Percentiles rank a stretch among this genome's conserved stretches.
These are phyloP conservation scores for Rhamnella rubrinervis DNA, from an alignment of 331 rosid species.

Conservation along the genomic window DNA sequence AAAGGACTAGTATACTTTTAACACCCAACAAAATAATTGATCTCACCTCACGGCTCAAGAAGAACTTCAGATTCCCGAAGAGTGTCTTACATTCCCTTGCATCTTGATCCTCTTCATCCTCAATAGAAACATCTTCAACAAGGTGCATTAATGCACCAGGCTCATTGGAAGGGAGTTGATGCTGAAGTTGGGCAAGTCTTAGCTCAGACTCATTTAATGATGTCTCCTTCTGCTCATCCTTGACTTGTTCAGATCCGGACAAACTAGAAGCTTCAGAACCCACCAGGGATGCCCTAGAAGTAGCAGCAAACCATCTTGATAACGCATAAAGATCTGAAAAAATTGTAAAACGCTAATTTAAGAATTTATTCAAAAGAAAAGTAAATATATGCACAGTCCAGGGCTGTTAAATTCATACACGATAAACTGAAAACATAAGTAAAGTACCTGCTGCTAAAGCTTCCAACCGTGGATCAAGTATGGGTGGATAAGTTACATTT, in stretches of 20 bases:
- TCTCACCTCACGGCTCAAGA: conserved; percentile 79
- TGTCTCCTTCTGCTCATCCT: conserved; percentile 34
- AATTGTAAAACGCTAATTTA: conserved; percentile 13
- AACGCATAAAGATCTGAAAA: conserved; percentile 75
- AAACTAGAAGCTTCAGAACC: conserved; percentile 45
- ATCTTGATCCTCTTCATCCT: conserved; percentile 71
- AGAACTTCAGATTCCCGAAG: conserved; percentile 74
- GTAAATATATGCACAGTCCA: neutral
- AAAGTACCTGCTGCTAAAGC: conserved; percentile 71
- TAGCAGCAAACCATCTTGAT: conserved; percentile 60
- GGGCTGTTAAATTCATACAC: neutral
- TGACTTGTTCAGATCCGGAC: conserved; percentile 43
- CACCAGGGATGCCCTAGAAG: conserved; percentile 31
- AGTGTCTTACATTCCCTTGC: conserved; percentile 70
- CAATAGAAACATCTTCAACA: conserved; percentile 56
- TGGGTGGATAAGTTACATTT: conserved; percentile 80
- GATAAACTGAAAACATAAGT: conserved; percentile 1
- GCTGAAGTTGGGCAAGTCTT: conserved; percentile 93
- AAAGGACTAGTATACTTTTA: neutral
- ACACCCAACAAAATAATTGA: neutral
- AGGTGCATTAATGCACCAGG: conserved; percentile 87
- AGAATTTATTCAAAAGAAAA: neutral
- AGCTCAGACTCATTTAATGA: conserved; percentile 54
- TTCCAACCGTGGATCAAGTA: conserved; percentile 75
- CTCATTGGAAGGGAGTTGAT: conserved; percentile 84